Evolutionary conservation across 148 eudicot genomes (phyloP).

Genomic region (Pouteria glomerata): DNA sequence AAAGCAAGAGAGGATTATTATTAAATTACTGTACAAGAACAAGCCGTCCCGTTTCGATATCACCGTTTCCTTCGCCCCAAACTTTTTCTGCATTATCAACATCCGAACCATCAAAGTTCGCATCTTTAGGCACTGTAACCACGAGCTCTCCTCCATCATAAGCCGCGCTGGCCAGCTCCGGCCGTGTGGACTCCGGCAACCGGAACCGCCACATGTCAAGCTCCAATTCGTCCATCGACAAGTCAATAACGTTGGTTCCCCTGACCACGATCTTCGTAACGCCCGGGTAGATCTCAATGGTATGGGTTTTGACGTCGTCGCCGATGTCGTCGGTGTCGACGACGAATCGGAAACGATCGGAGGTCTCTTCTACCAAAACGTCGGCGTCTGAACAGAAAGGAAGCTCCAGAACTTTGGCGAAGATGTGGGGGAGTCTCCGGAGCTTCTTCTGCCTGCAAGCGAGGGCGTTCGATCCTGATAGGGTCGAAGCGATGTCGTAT

Average conservation of each 20-base stretch:
- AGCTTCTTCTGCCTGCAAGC: constrained; percentile 56
- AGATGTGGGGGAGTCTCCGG: constrained; percentile 77
- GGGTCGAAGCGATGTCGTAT: constrained; percentile 32
- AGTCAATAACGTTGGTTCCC: constrained; percentile 17
- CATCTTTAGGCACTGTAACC: constrained; percentile 69
- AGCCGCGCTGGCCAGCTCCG: constrained; percentile 61
- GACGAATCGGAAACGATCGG: constrained; percentile 46
- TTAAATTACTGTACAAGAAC: constrained; percentile 62
- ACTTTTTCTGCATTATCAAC: constrained; percentile 15
- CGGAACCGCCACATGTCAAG: constrained; percentile 85
- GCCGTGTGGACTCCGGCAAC: constrained; percentile 53
- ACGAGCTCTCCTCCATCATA: constrained; percentile 61
- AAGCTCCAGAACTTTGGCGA: constrained; percentile 79
- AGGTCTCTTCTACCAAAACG: constrained; percentile 58
- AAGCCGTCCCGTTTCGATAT: constrained; percentile 22
- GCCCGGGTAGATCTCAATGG: constrained; percentile 68
- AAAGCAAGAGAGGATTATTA: background rate
- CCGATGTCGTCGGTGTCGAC: constrained; percentile 39
- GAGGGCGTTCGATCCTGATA: constrained; percentile 11
- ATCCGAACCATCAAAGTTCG: constrained; percentile 10
- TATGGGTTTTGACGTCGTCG: constrained; percentile 41
- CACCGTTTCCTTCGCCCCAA: constrained; percentile 32
- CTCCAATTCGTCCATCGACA: constrained; percentile 41
- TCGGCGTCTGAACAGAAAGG: constrained; percentile 78
- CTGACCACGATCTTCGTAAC: constrained; percentile 69